phyloP scores from a whole-genome alignment of 2,329 filamentous ascomycete genomes.

The Sporothrix euskadiensis region DNA sequence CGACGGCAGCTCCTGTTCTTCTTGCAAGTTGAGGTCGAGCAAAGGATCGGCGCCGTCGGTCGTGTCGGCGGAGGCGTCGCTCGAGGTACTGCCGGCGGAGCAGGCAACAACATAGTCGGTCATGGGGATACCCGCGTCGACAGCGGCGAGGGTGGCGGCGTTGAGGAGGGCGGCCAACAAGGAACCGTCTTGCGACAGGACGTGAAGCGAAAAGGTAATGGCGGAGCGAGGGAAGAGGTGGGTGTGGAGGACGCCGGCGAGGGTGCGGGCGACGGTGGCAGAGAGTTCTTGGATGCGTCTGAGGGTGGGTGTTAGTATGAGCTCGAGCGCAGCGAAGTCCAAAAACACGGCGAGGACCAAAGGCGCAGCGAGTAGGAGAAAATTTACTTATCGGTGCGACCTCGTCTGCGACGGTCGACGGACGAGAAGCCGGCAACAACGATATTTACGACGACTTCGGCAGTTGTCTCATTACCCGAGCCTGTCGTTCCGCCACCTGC shows the following conservation, averaged over 20 bases:
- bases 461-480: slow-evolving; percentile 48
- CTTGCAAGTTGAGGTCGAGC: slow-evolving; percentile 74
- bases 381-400: slow-evolving; percentile 73
- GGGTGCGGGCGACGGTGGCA: slow-evolving; percentile 74
- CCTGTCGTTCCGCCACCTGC: slow-evolving; percentile 36
- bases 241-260: slow-evolving; percentile 76
- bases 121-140: slow-evolving; percentile 96
- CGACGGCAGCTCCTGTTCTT: slow-evolving; percentile 86
- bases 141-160: slow-evolving; percentile 83
- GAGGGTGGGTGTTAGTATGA: neutral
- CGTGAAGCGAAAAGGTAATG: slow-evolving; percentile 79
- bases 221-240: slow-evolving; percentile 86
- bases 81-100: slow-evolving; percentile 77
- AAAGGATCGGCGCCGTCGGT: slow-evolving; percentile 70
- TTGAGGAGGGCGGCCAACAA: slow-evolving; percentile 89
- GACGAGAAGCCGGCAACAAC: slow-evolving; percentile 85
- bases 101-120: slow-evolving; percentile 85
- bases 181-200: slow-evolving; percentile 87
- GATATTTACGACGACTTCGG: slow-evolving; percentile 77
- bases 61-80: slow-evolving; percentile 65
- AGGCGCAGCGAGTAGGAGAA: neutral
- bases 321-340: neutral
- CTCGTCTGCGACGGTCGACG: slow-evolving; percentile 77
- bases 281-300: slow-evolving; percentile 77
- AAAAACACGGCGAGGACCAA: neutral